These are phyloP conservation scores for Aspergillus sp. DNA, from an alignment of 2,329 filamentous ascomycete genomes.

Conservation along the genomic window DNA sequence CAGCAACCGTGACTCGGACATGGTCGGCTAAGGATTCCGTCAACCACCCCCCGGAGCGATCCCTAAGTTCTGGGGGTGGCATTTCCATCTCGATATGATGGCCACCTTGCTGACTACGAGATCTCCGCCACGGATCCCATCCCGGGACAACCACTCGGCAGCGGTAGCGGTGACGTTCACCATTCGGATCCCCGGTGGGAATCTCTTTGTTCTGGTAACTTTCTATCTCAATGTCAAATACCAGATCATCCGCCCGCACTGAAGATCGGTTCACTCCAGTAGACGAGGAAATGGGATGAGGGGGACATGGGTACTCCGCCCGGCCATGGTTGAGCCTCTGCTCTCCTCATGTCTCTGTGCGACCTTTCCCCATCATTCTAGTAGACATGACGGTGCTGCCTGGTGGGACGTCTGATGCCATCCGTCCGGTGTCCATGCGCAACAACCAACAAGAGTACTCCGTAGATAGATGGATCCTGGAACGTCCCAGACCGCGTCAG, in stretches of 20 bases:
- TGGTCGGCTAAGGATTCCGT: conserved; percentile 3
- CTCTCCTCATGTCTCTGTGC: too few relatives aligned
- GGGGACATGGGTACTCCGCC: not conserved
- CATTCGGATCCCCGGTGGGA: conserved; percentile 11
- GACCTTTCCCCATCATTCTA: too few relatives aligned
- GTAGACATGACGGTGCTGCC: too few relatives aligned
- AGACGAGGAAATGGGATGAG: too few relatives aligned
- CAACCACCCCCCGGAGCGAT: not conserved
- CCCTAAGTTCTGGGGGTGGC: not conserved
- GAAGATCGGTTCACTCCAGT: too few relatives aligned
- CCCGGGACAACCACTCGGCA: not conserved
- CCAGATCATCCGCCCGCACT: not conserved
- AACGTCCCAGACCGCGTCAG: conserved; percentile 3
- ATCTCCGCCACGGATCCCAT: not conserved
- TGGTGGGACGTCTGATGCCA: too few relatives aligned
- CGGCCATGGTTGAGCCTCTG: not conserved
- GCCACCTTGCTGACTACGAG: not conserved
- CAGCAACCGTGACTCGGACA: not conserved
- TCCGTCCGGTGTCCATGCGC: not conserved
- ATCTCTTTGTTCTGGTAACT: conserved; percentile 12
- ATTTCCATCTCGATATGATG: not conserved
- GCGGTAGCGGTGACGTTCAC: conserved; percentile 18
- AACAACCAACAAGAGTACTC: not conserved
- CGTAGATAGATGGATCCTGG: not conserved
- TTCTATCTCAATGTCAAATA: conserved; percentile 1